Evolutionary conservation across 345 rosid species (phyloP), one percentile per base, ranked within the genome.

Genomic region (Microcos paniculata): DNA sequence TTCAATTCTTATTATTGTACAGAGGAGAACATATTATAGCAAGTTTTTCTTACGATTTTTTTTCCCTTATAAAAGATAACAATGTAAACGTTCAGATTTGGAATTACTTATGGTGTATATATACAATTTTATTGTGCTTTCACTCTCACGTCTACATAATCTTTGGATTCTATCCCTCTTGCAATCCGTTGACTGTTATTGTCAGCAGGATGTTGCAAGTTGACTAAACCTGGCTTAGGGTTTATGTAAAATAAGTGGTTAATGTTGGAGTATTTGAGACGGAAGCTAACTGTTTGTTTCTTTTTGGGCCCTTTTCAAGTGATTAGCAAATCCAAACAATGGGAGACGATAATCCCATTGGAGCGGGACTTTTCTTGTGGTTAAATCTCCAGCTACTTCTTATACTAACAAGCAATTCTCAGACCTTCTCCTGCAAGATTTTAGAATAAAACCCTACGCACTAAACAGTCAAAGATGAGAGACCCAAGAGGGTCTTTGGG

Each of bases 401-500:
- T 35, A 35, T 35, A 35, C 40, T 35, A 7, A 4, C 40, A 35
- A 35, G 40, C 40, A 35, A 35, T 35, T 35, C 40, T 35, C 40
- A 35, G 40, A 35, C 40, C 40, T 35, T 35, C 40, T 35, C 40
- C 40, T 35, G 40, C 46, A 24, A 49, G 28, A 35, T 69, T n/a
- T 70, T 42, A 9, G 45, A 49, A 69, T 49, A 49, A 3, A 52
- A 16, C 45, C 63, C 62, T 46, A 70, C 71, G 74, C 33, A 66
- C 18, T 40, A 67, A 72, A 70, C 49, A 66, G 38, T 45, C 21
- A 57, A 31, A 43, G 7, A 31, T 30, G 62, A 63, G 11, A 23
- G 58, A 24, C 30, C 71, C 3, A 45, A 11, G 28, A 8, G 93
- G 90, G 52, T 95, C 93, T 81, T 83, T 89, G 73, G 99, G 96